These are phyloP conservation scores for Curvularia eragrostidis DNA, from an alignment of 2,329 filamentous ascomycete genomes.

Conservation along the genomic window DNA sequence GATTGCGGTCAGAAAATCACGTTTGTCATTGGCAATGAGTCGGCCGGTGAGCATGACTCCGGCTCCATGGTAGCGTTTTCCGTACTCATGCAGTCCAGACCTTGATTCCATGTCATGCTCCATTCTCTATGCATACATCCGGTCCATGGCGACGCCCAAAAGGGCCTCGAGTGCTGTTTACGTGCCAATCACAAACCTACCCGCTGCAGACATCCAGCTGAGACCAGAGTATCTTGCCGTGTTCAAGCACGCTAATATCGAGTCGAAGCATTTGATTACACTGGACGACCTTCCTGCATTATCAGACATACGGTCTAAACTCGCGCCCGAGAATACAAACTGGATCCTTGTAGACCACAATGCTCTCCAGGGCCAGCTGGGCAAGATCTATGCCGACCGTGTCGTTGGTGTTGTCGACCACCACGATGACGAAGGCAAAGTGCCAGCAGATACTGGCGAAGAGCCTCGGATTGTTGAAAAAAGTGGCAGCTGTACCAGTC, in stretches of 20 bases:
- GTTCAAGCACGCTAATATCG: slow-evolving; percentile 66
- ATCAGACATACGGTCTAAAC: slow-evolving; percentile 55
- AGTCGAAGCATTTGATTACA: slow-evolving; percentile 69
- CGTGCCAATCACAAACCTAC: slow-evolving; percentile 76
- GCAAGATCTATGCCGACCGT: slow-evolving; percentile 57
- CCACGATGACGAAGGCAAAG: slow-evolving; percentile 72
- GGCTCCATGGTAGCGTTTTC: slow-evolving; percentile 2
- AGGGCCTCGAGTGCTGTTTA: slow-evolving; percentile 61
- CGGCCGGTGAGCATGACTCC: slow-evolving; percentile 50
- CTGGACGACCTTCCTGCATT: slow-evolving; percentile 64
- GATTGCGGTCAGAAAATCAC: slow-evolving; percentile 52
- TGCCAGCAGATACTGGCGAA: slow-evolving; percentile 57
- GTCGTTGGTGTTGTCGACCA: slow-evolving; percentile 77
- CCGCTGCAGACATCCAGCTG: slow-evolving; percentile 70
- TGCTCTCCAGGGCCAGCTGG: slow-evolving; percentile 68
- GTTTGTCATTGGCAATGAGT: slow-evolving; percentile 62
- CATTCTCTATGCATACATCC: slow-evolving; percentile 75
- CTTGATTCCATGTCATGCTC: slow-evolving; percentile 81
- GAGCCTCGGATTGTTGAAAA: slow-evolving; percentile 68
- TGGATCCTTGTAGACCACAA: slow-evolving; percentile 87
- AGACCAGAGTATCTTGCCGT: slow-evolving; percentile 75
- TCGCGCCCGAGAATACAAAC: slow-evolving; percentile 63
- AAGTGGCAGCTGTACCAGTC: slow-evolving; percentile 74
- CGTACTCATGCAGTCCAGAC: slow-evolving; percentile 59
- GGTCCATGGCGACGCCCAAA: slow-evolving; percentile 62